Base-by-base conservation (phyloP, 2,329 filamentous ascomycete genomes). In the Fusarium longipes region DNA sequence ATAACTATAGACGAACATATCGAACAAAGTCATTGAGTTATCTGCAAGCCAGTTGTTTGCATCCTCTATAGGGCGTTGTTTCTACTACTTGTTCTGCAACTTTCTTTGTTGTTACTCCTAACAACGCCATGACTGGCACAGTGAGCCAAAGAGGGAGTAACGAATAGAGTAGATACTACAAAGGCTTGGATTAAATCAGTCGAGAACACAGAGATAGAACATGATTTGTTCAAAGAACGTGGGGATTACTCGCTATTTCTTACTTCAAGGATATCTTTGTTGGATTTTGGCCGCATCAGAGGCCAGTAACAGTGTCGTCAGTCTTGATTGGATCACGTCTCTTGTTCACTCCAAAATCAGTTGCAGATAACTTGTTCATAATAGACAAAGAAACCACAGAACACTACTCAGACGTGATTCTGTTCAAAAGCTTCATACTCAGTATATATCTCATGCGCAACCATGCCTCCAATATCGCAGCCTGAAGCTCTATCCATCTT, bases 301-400 rank as follows among this genome's bases (percentile, higher is more conserved):
- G 22, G 12, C 24, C 22, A 38, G 22, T 49, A 32, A 35, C 30
- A 49, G 38, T 22, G 9, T 25, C 17, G 25, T 38, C 14, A n/a
- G 12, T 22, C 45, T 53, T 63, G 54, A 42, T 63, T 29, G 27
- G 18, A 30, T 9, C 20, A 5, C 18, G 6, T 32, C 22, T 38
- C 35, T 50, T 38, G 38, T 39, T 47, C 44, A 27, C 33, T 25
- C 9, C 27, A 17, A 6, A 8, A 22, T 22, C n/a, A 36, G 20
- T 38, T 24, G 24, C 43, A 33, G 14, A 30, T 30, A 27, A 32
- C 29, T 62, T 62, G 54, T 62, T 39, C 54, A 43, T 32, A 18
- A 25, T 27, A 20, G 27, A 64, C 59, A 65, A 65, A 64, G 44
- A 30, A 35, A 18, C 11, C 6, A 3, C 12, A 29, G 55, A 44